Percentiles rank a stretch among this genome's conserved stretches.
Evolutionary conservation across 768 basidiomycete genomes (phyloP).

Genomic region (Boletus vinaceobasis): DNA sequence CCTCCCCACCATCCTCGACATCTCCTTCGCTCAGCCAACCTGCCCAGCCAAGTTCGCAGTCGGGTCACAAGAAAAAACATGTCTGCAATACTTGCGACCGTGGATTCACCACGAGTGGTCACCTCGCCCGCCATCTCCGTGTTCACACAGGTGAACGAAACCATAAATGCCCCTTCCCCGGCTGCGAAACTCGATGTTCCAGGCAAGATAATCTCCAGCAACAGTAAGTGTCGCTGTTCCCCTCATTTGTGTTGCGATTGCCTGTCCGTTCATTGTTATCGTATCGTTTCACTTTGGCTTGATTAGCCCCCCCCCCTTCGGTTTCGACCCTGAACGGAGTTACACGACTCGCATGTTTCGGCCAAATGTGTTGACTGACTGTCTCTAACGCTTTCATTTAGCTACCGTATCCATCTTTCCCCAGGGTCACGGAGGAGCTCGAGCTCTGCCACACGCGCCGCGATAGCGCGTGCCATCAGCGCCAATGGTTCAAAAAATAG

Average conservation of each 20-base stretch:
- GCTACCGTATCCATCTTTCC: conserved; percentile 79
- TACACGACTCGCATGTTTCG: conserved; percentile 4
- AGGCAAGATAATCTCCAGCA: conserved; percentile 80
- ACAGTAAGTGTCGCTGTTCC: conserved; percentile 20
- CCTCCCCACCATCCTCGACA: conserved; percentile 10
- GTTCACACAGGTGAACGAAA: conserved; percentile 92
- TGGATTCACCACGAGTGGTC: conserved; percentile 84
- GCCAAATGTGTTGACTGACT: conserved; percentile 1
- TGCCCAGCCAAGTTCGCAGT: neutral
- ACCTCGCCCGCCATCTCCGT: conserved; percentile 82
- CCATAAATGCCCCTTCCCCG: conserved; percentile 93
- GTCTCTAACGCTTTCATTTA: conserved; percentile 27
- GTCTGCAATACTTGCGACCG: conserved; percentile 71
- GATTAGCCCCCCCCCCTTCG: conserved; percentile 4
- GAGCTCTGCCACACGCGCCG: conserved; percentile 51
- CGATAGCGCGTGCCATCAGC: conserved; percentile 44
- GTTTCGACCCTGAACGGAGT: conserved; percentile 15
- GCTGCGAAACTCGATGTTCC: conserved; percentile 87
- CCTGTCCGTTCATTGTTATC: neutral
- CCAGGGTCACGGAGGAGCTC: conserved; percentile 73
- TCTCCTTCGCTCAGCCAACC: neutral
- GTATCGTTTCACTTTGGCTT: neutral
- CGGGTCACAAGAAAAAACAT: conserved; percentile 40
- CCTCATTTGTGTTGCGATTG: neutral
- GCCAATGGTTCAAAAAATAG: conserved; percentile 20